A percentile compares a stretch with the other conserved stretches of the same genome.
Conservation (phyloP, 2,329 filamentous ascomycete species). For the Sarocladium brachiariae region DNA sequence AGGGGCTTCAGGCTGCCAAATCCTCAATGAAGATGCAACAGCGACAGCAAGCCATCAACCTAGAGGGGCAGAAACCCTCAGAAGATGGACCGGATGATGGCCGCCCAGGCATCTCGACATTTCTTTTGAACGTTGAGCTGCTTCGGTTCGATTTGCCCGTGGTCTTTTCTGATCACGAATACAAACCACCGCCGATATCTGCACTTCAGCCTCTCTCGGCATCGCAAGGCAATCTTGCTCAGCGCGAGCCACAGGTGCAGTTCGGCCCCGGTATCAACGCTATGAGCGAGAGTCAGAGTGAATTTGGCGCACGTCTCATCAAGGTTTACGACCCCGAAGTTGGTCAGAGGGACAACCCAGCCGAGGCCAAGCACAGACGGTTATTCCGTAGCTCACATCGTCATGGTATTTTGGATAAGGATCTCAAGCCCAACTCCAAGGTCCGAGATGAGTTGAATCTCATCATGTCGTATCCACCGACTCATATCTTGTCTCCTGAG, state of each 20-base stretch:
- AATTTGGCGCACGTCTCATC: slow-evolving; percentile 57
- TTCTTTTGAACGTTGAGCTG: slow-evolving; percentile 83
- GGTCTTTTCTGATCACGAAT: slow-evolving; percentile 91
- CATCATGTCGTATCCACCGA: slow-evolving; percentile 88
- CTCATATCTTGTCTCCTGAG: slow-evolving; percentile 77
- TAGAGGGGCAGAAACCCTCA: slow-evolving; percentile 17
- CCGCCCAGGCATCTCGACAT: slow-evolving; percentile 46
- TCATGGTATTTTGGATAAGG: slow-evolving; percentile 89
- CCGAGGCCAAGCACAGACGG: slow-evolving; percentile 88
- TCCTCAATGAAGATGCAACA: slow-evolving; percentile 54
- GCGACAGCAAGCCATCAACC: slow-evolving; percentile 35
- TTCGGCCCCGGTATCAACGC: slow-evolving; percentile 84
- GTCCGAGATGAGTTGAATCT: slow-evolving; percentile 88
- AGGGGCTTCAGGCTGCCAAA: slow-evolving; percentile 57
- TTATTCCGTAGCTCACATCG: slow-evolving; percentile 84
- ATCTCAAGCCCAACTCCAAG: slow-evolving; percentile 93
- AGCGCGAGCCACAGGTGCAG: slow-evolving; percentile 80
- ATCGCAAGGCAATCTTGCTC: slow-evolving; percentile 62
- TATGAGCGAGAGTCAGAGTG: slow-evolving; percentile 43
- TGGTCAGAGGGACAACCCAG: slow-evolving; percentile 82
- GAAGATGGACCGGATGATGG: slow-evolving; percentile 23
- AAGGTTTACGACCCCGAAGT: slow-evolving; percentile 92
- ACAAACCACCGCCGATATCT: slow-evolving; percentile 76
- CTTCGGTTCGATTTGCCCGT: slow-evolving; percentile 93
- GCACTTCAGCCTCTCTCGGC: slow-evolving; percentile 52